A percentile compares a stretch with the other conserved stretches of the same genome.
These are phyloP conservation scores for Pestalotiopsis sp. DNA, from an alignment of 2,329 filamentous ascomycete species.

Conservation along the genomic window DNA sequence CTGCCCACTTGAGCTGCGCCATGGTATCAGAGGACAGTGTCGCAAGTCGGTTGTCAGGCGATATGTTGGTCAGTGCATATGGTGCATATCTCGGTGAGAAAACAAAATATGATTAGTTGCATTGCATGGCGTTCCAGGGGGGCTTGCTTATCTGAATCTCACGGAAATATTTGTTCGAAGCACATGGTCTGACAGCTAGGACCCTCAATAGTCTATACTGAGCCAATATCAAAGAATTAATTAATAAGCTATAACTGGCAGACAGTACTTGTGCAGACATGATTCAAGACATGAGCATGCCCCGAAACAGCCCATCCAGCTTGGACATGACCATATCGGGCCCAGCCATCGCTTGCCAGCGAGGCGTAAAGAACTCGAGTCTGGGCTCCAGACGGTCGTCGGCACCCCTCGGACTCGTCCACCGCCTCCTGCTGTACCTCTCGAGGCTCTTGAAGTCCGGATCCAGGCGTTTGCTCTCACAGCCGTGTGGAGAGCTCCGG, in stretches of 20 bases:
- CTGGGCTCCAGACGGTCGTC: conserved; percentile 7
- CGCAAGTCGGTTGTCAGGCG: not conserved
- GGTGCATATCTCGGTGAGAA: not conserved
- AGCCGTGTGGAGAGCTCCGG: not conserved
- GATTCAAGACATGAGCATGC: not conserved
- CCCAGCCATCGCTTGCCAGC: conserved; percentile 1
- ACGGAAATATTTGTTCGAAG: not conserved
- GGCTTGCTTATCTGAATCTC: not conserved
- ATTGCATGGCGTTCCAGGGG: not conserved
- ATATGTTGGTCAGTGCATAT: not conserved
- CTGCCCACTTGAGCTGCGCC: conserved; percentile 8
- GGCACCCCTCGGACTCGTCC: not conserved
- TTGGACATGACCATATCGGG: not conserved
- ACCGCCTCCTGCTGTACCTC: conserved; percentile 12
- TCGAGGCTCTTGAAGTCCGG: conserved; percentile 5
- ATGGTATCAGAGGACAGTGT: not conserved
- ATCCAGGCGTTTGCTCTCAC: not conserved
- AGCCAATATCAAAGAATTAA: not conserved
- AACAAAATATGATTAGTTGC: not conserved
- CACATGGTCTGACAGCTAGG: not conserved
- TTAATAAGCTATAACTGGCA: not conserved
- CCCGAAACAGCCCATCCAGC: conserved; percentile 2
- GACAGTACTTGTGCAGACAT: not conserved
- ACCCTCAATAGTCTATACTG: not conserved
- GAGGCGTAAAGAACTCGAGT: conserved; percentile 12